phyloP scores from a whole-genome alignment of 2,329 filamentous ascomycete species.

The Tothia fuscella region DNA sequence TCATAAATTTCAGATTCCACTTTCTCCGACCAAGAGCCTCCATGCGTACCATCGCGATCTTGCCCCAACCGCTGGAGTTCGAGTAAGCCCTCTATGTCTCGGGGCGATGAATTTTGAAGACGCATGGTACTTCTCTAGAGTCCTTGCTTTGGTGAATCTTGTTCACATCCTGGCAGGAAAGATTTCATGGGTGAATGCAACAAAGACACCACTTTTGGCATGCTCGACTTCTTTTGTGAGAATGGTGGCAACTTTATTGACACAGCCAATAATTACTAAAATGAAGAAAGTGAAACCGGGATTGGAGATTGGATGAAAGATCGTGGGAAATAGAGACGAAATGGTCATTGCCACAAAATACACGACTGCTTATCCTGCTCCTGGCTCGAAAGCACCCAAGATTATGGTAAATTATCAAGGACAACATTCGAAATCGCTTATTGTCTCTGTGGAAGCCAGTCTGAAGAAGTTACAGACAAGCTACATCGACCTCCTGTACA shows the following conservation, averaged over 20 bases:
- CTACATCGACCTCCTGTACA: slow-evolving; percentile 23
- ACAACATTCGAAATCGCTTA: slow-evolving; percentile 27
- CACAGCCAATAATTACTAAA: slow-evolving; percentile 35
- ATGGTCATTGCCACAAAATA: slow-evolving; percentile 46
- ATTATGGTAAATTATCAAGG: slow-evolving; percentile 32
- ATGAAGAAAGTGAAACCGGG: slow-evolving; percentile 36
- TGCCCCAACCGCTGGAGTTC: slow-evolving; percentile 38
- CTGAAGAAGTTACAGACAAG: slow-evolving; percentile 30
- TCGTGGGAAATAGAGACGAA: slow-evolving; percentile 33
- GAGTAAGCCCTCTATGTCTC: slow-evolving; percentile 42
- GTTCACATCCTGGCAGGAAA: slow-evolving; percentile 12
- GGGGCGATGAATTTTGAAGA: slow-evolving; percentile 45
- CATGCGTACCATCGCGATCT: slow-evolving; percentile 42
- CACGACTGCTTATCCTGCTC: slow-evolving; percentile 25
- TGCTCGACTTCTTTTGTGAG: slow-evolving; percentile 36
- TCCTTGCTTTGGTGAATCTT: not conserved
- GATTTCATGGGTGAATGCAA: slow-evolving; percentile 29
- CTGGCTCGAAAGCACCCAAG: slow-evolving; percentile 16
- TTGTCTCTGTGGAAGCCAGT: slow-evolving; percentile 25
- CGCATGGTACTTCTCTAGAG: slow-evolving; percentile 26
- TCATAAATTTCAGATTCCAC: too few species aligned
- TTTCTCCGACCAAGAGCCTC: slow-evolving; percentile 17
- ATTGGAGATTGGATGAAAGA: slow-evolving; percentile 40
- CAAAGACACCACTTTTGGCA: slow-evolving; percentile 33
- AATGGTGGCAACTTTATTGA: slow-evolving; percentile 39